Conservation (phyloP, 495 filamentous ascomycete genomes). For the Astrothelium macrocarpum region DNA sequence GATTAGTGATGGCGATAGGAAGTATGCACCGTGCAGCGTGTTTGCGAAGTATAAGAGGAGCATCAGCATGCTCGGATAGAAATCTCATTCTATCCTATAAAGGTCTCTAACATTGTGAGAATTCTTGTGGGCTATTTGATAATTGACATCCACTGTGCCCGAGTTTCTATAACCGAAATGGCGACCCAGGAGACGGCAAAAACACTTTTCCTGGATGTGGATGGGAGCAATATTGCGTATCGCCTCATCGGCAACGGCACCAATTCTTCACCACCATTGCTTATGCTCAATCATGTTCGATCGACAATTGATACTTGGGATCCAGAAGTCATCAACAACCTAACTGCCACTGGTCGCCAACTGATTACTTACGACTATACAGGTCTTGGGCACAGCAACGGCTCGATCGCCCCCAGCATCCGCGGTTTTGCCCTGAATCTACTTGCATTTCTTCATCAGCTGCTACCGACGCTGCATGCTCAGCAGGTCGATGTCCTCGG, state of each 20-base stretch:
- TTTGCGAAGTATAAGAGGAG: constrained; percentile 2
- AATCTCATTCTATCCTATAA: not conserved
- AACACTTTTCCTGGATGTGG: constrained; percentile 22
- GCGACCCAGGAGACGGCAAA: constrained; percentile 30
- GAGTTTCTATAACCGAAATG: constrained; percentile 8
- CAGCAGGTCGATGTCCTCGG: constrained; percentile 23
- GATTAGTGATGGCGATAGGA: not conserved
- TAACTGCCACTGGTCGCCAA: constrained; percentile 15
- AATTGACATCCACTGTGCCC: not conserved
- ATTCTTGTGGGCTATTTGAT: not conserved
- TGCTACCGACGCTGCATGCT: constrained; percentile 27
- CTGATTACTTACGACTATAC: constrained; percentile 23
- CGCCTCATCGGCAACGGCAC: constrained; percentile 28
- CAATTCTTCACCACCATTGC: constrained; percentile 27
- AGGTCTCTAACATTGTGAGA: not conserved
- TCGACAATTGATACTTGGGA: constrained; percentile 25
- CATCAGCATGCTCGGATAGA: not conserved
- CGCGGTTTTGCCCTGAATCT: constrained; percentile 26
- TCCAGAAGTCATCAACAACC: constrained; percentile 20
- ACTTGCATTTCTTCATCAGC: constrained; percentile 12
- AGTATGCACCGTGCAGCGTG: not conserved
- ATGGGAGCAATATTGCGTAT: constrained; percentile 29
- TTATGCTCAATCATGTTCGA: constrained; percentile 30
- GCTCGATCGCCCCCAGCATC: constrained; percentile 12
- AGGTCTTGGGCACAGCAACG: constrained; percentile 19